A percentile compares a stretch with the other conserved stretches of the same genome.
Evolutionary conservation across 192 early-diverging fungal genomes (phyloP).

Genomic region (Coemansia sp.): DNA sequence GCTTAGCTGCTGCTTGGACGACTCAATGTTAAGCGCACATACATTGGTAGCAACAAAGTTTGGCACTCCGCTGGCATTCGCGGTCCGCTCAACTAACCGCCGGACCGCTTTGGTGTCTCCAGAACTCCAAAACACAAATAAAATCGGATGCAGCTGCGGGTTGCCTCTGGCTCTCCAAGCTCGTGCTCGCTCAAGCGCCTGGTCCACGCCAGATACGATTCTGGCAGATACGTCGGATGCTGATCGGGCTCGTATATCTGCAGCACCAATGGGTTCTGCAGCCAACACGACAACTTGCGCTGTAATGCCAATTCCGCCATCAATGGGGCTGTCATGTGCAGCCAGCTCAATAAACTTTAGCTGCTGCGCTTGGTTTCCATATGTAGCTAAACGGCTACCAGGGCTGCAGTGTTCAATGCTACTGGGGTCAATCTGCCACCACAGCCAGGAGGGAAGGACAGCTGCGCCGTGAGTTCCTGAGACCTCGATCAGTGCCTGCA

Average conservation of each 20-base stretch:
- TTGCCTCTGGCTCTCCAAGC: not conserved
- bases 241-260: constrained; percentile 11
- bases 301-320: not conserved
- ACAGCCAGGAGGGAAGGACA: constrained; percentile 46
- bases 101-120: constrained; percentile 16
- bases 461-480: constrained; percentile 12
- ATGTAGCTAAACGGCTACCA: not conserved
- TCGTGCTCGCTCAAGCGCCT: constrained; percentile 9
- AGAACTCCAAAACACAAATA: constrained; percentile 43
- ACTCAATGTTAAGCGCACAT: constrained; percentile 21
- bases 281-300: constrained; percentile 27
- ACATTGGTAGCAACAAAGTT: constrained; percentile 9
- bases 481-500: constrained; percentile 15
- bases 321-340: not conserved
- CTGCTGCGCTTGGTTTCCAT: constrained; percentile 6
- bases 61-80: constrained; percentile 9
- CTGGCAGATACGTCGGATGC: not conserved
- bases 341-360: constrained; percentile 20
- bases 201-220: constrained; percentile 7
- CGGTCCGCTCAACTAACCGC: constrained; percentile 15
- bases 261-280: constrained; percentile 14
- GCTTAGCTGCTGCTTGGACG: constrained; percentile 35
- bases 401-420: constrained; percentile 9
- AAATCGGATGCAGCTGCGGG: constrained; percentile 3
- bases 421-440: constrained; percentile 46